Evolutionary conservation across 2,329 filamentous ascomycete genomes (phyloP).

Genomic region (Dryadomyces quercivorus): DNA sequence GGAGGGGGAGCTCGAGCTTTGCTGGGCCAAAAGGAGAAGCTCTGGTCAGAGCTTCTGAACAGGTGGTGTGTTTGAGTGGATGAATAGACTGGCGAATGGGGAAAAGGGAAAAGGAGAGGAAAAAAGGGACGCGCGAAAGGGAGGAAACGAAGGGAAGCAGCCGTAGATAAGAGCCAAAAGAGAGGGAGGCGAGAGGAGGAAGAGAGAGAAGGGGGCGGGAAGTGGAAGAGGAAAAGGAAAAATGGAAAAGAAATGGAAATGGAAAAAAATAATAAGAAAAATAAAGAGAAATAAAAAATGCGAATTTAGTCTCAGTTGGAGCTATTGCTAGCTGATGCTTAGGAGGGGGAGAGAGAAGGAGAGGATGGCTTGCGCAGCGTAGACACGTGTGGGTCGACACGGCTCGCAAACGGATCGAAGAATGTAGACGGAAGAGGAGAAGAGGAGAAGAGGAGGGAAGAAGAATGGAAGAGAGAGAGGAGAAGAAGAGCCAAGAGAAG

Average conservation of each 20-base stretch:
- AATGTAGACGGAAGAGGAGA: neutral
- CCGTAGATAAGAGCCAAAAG: neutral
- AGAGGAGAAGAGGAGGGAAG: neutral
- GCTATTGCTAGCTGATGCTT: neutral
- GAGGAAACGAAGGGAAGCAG: constrained; percentile 4
- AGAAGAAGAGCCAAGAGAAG: neutral
- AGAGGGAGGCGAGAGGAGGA: neutral
- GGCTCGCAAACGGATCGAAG: neutral
- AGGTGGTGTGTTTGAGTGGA: neutral
- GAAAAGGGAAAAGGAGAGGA: neutral
- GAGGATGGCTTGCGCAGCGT: neutral
- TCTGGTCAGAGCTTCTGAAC: neutral
- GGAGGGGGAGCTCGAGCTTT: no score
- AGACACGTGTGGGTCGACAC: neutral
- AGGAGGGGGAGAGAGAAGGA: neutral
- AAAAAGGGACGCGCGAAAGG: constrained; percentile 1
- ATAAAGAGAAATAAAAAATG: neutral
- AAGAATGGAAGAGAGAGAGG: neutral
- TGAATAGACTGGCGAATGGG: neutral
- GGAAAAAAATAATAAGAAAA: neutral
- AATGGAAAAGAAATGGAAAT: neutral
- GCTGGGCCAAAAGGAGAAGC: neutral
- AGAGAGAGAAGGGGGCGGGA: constrained; percentile 1
- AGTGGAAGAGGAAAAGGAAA: constrained; percentile 5
- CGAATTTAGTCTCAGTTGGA: neutral